Evolutionary conservation across 2,329 filamentous ascomycete genomes (phyloP), one percentile per base, ranked within the genome.

Genomic region (Exophiala sideris): DNA sequence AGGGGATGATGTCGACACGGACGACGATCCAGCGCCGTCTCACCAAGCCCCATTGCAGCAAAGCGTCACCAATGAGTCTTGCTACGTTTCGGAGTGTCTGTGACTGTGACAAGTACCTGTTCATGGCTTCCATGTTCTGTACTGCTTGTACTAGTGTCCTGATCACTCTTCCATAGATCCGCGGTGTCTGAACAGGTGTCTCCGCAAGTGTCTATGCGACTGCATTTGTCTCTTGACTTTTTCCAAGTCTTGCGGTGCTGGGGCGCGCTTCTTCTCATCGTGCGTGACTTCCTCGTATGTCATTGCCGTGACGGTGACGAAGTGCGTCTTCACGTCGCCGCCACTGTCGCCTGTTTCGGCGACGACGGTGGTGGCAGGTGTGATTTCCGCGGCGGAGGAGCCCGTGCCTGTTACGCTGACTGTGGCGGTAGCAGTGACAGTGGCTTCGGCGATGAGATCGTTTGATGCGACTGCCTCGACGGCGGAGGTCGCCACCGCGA

Each of bases 171-270:
- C 24, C 24, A 29, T 29, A 3, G 24, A 29, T 29, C 24, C 24
- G n/a, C 38, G 45, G 33, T 49, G 44, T 14, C 41, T 52, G 45
- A 49, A 39, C 11, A 57, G 24, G 46, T 57, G 53, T 14, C 53
- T 45, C 12, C 52, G 54, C n/a, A 54, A 29, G 10, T 45, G 39
- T 39, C 39, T 34, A 29, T 54, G 41, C 41, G 41, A 8, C 21
- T 44, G 41, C 41, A 44, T 44, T n/a, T 44, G 36, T n/a, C 45
- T 35, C 21, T 40, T 48, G 50, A 42, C 20, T 33, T 12, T 32
- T 10, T 12, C 20, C 18, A 46, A 9, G 11, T 44, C 36, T 12
- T 40, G 33, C 7, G 14, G 18, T 4, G n/a, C 14, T 9, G 32
- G 29, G 20, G 11, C 16, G 38, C 50, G 50, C 33, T 53, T 46